Percentiles rank a stretch among this genome's conserved stretches.
These are phyloP conservation scores for Annulohypoxylon maeteangense DNA, from an alignment of 495 filamentous ascomycete species.

Conservation along the genomic window DNA sequence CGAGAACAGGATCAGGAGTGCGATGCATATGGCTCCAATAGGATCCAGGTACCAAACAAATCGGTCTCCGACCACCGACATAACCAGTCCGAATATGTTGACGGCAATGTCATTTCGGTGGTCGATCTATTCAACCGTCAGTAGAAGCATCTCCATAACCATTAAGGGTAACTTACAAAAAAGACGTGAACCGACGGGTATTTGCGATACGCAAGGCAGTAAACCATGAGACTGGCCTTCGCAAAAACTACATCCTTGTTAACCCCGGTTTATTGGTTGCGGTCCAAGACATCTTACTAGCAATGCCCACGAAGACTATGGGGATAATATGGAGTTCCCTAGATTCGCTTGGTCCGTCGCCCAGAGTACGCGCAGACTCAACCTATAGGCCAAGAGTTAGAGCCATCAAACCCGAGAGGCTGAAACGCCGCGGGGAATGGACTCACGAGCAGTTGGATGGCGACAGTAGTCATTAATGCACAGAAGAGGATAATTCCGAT, in stretches of 20 bases:
- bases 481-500: constrained; percentile 69
- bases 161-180: constrained; percentile 49
- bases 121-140: constrained; percentile 52
- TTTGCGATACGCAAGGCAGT: constrained; percentile 61
- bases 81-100: constrained; percentile 64
- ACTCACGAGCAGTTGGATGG: constrained; percentile 63
- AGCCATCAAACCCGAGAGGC: constrained; percentile 16
- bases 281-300: constrained; percentile 53
- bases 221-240: constrained; percentile 61
- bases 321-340: constrained; percentile 60
- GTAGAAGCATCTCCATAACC: neutral
- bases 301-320: constrained; percentile 61
- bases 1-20: constrained; percentile 63
- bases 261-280: constrained; percentile 5
- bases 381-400: constrained; percentile 49
- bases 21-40: constrained; percentile 65
- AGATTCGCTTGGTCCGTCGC: constrained; percentile 50
- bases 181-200: constrained; percentile 67
- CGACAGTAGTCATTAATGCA: constrained; percentile 67
- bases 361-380: constrained; percentile 61
- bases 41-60: constrained; percentile 68
- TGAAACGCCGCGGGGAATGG: constrained; percentile 15
- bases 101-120: constrained; percentile 67
- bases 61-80: constrained; percentile 63
- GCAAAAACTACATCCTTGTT: constrained; percentile 54